Percentiles rank a stretch among this genome's conserved stretches.
Conservation (phyloP, 495 filamentous ascomycete genomes). For the Stereocaulon alpinum region DNA sequence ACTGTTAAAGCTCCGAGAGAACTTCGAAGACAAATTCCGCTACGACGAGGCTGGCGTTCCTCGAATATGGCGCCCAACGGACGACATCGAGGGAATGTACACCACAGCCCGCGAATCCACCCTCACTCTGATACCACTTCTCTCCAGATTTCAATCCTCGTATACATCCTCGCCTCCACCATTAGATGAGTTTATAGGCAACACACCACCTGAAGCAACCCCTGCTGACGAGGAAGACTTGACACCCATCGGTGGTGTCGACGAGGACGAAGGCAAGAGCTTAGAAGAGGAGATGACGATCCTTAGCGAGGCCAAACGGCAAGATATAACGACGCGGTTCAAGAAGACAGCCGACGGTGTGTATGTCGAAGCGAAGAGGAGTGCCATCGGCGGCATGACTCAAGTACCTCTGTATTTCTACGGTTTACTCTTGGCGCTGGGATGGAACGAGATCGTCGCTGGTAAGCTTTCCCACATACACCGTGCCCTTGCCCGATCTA, state of each 20-base stretch:
- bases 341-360: slow-evolving; percentile 96
- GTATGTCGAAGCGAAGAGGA: slow-evolving; percentile 92
- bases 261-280: slow-evolving; percentile 86
- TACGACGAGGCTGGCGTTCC: slow-evolving; percentile 94
- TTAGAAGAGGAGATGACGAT: slow-evolving; percentile 95
- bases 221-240: slow-evolving; percentile 84
- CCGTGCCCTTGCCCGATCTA: neutral
- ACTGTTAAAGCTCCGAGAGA: slow-evolving; percentile 88
- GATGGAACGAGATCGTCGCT: slow-evolving; percentile 94
- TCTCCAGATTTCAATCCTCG: slow-evolving; percentile 70
- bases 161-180: slow-evolving; percentile 65
- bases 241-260: slow-evolving; percentile 73
- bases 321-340: slow-evolving; percentile 87
- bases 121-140: slow-evolving; percentile 74
- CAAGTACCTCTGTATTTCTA: slow-evolving; percentile 96
- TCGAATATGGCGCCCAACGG: slow-evolving; percentile 90
- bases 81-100: slow-evolving; percentile 94
- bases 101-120: slow-evolving; percentile 86
- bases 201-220: slow-evolving; percentile 62
- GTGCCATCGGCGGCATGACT: slow-evolving; percentile 88
- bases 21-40: slow-evolving; percentile 98
- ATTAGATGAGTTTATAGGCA: slow-evolving; percentile 70
- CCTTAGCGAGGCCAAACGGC: slow-evolving; percentile 72
- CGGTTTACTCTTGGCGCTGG: slow-evolving; percentile 72
- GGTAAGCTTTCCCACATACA: slow-evolving; percentile 44